A percentile compares a stretch with the other conserved stretches of the same genome.
Evolutionary conservation across 371 early-diverging fungal genomes (phyloP).

Genomic region (Choanephora cucurbitarum): DNA sequence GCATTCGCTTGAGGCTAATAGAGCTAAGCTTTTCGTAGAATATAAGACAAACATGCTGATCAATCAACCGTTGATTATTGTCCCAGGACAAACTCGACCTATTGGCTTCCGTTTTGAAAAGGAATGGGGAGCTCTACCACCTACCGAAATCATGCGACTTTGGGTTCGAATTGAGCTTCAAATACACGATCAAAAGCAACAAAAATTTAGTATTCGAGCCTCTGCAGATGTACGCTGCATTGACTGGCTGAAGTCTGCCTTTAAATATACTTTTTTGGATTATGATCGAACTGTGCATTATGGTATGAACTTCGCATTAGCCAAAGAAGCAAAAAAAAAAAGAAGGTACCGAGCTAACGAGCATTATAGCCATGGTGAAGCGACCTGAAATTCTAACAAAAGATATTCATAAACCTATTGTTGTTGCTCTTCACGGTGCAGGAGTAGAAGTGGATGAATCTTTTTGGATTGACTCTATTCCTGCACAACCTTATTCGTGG

Average conservation of each 20-base stretch:
- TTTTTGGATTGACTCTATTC: slow-evolving; percentile 60
- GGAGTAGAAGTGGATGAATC: slow-evolving; percentile 41
- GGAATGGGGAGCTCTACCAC: slow-evolving; percentile 13
- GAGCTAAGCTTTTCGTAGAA: slow-evolving; percentile 13
- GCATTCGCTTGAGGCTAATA: slow-evolving; percentile 2
- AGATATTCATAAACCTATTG: slow-evolving; percentile 45
- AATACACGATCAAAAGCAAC: slow-evolving; percentile 9
- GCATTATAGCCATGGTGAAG: slow-evolving; percentile 29
- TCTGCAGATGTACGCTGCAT: slow-evolving; percentile 13
- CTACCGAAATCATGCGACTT: slow-evolving; percentile 6
- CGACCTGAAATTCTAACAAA: slow-evolving; percentile 14
- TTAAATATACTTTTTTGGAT: slow-evolving; percentile 58
- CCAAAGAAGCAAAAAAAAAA: not conserved
- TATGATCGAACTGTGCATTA: slow-evolving; percentile 69
- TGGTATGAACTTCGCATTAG: slow-evolving; percentile 29
- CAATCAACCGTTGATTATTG: not conserved
- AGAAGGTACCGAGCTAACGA: too few relatives aligned
- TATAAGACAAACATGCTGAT: slow-evolving; percentile 16
- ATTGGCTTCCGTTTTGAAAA: slow-evolving; percentile 22
- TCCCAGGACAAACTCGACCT: slow-evolving; percentile 19
- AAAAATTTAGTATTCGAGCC: slow-evolving; percentile 14
- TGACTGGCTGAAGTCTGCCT: slow-evolving; percentile 18
- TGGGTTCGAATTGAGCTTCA: slow-evolving; percentile 18
- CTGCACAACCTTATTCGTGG: slow-evolving; percentile 56
- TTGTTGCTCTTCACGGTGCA: slow-evolving; percentile 73